Conservation (phyloP, 2,329 filamentous ascomycete genomes). For the Colletotrichum sp. region DNA sequence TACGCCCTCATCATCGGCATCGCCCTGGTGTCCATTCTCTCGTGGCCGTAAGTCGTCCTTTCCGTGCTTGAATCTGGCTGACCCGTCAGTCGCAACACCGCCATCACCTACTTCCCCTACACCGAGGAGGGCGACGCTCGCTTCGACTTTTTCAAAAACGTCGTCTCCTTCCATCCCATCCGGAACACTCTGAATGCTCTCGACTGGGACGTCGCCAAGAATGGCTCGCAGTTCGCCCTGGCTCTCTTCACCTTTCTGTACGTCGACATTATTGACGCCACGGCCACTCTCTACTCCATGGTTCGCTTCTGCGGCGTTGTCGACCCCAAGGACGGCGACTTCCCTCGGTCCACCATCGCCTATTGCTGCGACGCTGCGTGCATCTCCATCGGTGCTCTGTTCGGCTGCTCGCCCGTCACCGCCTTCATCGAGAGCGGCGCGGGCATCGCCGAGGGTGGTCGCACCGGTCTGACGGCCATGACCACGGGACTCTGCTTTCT, state of each 20-base stretch:
- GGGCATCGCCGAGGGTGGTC: conserved; percentile 76
- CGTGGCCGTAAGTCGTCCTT: conserved; percentile 66
- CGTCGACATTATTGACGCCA: conserved; percentile 80
- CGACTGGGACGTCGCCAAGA: conserved; percentile 65
- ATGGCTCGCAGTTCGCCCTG: conserved; percentile 68
- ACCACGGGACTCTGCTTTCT: conserved; percentile 73
- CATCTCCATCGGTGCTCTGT: conserved; percentile 72
- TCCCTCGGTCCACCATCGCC: conserved; percentile 82
- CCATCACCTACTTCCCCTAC: conserved; percentile 76
- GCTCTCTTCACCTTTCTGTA: conserved; percentile 81
- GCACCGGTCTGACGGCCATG: conserved; percentile 75
- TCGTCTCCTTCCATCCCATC: conserved; percentile 76
- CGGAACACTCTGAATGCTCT: conserved; percentile 65
- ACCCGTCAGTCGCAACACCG: conserved; percentile 60
- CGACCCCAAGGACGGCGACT: conserved; percentile 73
- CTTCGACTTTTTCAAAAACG: conserved; percentile 75
- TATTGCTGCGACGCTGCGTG: conserved; percentile 75
- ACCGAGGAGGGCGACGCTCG: conserved; percentile 66
- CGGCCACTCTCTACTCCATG: conserved; percentile 82
- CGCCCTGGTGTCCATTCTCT: conserved; percentile 72
- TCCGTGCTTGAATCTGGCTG: not conserved
- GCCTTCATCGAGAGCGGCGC: conserved; percentile 79
- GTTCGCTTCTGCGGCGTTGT: conserved; percentile 74
- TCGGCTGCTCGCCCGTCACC: conserved; percentile 74
- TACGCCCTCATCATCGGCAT: conserved; percentile 79